A percentile compares a stretch with the other conserved stretches of the same genome.
Conservation (phyloP, 148 eudicot species). For the Rhododendron simsii region DNA sequence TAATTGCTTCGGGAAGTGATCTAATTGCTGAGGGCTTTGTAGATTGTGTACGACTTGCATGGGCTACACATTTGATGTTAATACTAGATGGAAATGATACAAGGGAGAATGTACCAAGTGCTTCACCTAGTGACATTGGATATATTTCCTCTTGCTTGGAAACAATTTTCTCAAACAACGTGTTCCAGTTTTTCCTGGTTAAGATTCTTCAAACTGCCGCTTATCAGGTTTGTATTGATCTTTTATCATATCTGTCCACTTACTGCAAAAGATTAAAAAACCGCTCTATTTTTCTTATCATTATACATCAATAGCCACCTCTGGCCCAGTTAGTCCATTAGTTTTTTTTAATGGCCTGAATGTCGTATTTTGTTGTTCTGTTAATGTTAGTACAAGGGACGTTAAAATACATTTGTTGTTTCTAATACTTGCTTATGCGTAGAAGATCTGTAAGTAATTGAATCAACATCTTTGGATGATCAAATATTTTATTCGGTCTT, state of each 20-base stretch:
- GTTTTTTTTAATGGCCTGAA: not conserved
- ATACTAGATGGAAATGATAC: slow-evolving; percentile 50
- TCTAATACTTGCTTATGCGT: not conserved
- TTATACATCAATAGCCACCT: not conserved
- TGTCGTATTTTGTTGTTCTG: not conserved
- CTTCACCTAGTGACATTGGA: slow-evolving; percentile 49
- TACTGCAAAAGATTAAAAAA: not conserved
- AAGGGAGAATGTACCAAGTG: slow-evolving; percentile 41
- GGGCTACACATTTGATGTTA: slow-evolving; percentile 81
- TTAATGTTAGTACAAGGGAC: not conserved
- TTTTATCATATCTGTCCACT: not conserved
- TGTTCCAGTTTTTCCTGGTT: slow-evolving; percentile 77
- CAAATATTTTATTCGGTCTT: not conserved
- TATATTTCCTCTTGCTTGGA: slow-evolving; percentile 70
- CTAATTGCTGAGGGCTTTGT: slow-evolving; percentile 62
- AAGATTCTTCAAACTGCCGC: slow-evolving; percentile 87
- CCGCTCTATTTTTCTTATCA: not conserved
- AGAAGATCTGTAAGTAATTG: not conserved
- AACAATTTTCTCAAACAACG: slow-evolving; percentile 63
- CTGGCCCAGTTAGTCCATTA: not conserved
- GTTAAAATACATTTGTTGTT: not conserved
- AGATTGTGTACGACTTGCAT: slow-evolving; percentile 80
- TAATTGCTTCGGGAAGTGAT: slow-evolving; percentile 56
- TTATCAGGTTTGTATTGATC: slow-evolving; percentile 63
- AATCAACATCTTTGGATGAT: not conserved